Base-by-base conservation (phyloP, 2,329 filamentous ascomycete species). In the Nemania sp. region DNA sequence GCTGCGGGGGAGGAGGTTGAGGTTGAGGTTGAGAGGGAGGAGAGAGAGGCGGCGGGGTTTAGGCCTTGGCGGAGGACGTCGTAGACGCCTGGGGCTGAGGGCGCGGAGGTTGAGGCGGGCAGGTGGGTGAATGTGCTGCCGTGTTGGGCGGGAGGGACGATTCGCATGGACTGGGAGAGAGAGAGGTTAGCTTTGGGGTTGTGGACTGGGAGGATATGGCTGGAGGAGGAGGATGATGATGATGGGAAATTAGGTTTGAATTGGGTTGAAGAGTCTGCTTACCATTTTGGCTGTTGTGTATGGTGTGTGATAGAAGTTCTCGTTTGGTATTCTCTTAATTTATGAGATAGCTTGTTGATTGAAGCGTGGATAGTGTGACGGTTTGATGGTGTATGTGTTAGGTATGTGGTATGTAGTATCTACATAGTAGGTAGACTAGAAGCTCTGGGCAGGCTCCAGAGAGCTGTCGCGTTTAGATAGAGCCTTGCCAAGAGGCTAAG, bases 1-100 rank as follows among this genome's bases (percentile, higher is more conserved):
- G 67, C 56, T 11, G 69, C 7, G 1, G 59, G 27, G 8, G 68
- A 18, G 35, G 66, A 45, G 8, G 69, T 15, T 7, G 65, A 27
- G 4, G 81, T 75, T 2, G 52, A 15, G 22, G 65, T 7, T n/a
- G n/a, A n/a, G n/a, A n/a, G n/a, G n/a, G n/a, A n/a, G n/a, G n/a
- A n/a, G n/a, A n/a, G n/a, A 20, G 62, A 15, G 8, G 81, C 74
- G 62, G 87, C 80, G 57, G 89, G 90, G 74, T 89, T 89, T 73
- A 97, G 87, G 82, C 94, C 94, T 71, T 90, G 86, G 77, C 96
- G 94, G 75, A 99, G 92, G 20, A 92, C 94, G 85, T 98, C 96
- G 86, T 97, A 94, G 72, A 98, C 86, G 74, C 95, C 95, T 0
- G 94, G 94, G 18, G 94, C 95, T 0, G 95, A 98, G 74, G 96